phyloP scores from a whole-genome alignment of 805 yeast genomes.

The Osmozyma mogii region DNA sequence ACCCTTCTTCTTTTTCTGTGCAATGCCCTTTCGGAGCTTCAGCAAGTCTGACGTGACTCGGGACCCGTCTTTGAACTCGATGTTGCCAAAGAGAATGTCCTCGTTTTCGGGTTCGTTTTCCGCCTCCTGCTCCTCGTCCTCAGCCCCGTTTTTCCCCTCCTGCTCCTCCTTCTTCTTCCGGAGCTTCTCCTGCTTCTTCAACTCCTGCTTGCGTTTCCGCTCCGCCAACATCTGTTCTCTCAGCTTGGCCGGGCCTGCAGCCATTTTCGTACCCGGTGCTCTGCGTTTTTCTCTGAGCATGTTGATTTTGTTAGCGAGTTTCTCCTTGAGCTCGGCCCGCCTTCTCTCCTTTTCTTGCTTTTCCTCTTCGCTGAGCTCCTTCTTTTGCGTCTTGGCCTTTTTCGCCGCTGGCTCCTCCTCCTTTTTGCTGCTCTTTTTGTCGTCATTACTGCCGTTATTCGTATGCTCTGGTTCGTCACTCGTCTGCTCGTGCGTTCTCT shows the following conservation, averaged over 20 bases:
- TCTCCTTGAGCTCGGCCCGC: conserved; percentile 64
- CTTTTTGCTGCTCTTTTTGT: conserved; percentile 13
- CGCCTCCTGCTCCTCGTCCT: conserved; percentile 23
- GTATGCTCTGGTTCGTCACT: neutral
- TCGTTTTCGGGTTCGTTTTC: conserved; percentile 22
- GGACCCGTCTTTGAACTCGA: conserved; percentile 76
- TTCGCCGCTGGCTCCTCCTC: conserved; percentile 4
- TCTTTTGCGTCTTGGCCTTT: conserved; percentile 11
- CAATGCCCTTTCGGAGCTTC: conserved; percentile 41
- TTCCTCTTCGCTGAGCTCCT: conserved; percentile 38
- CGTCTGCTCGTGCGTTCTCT: conserved; percentile 5
- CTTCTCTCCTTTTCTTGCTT: conserved; percentile 43
- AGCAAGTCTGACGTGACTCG: conserved; percentile 67
- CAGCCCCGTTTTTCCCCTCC: conserved; percentile 31
- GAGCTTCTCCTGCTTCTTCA: conserved; percentile 36
- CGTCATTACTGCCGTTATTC: conserved; percentile 4
- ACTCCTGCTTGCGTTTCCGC: conserved; percentile 43
- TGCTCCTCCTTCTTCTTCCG: conserved; percentile 33
- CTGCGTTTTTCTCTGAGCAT: conserved; percentile 71
- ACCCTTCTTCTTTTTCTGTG: conserved; percentile 58
- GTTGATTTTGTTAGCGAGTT: conserved; percentile 66
- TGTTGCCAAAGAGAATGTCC: conserved; percentile 66
- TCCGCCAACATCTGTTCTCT: conserved; percentile 73
- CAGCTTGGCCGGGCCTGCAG: conserved; percentile 74
- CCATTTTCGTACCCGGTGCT: conserved; percentile 84